Conservation (phyloP, 1,284 basidiomycete species). For the Porphyrellus sp. region DNA sequence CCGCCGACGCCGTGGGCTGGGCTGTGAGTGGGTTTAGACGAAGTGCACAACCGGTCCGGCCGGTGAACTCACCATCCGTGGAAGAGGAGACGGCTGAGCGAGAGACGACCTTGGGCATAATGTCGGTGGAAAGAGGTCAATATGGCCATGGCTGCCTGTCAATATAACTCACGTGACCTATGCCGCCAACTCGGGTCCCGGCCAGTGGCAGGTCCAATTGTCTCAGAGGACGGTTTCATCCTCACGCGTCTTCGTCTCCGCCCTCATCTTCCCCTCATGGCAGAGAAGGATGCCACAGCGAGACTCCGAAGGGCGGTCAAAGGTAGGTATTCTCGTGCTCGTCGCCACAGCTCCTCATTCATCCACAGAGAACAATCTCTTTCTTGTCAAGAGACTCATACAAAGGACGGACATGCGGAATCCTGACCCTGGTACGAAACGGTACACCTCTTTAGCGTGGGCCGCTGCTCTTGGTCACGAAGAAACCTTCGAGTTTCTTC, state of each 20-base stretch:
- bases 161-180: conserved; percentile 29
- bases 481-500: conserved; percentile 86
- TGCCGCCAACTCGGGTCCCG: conserved; percentile 6
- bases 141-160: conserved; percentile 2
- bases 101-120: conserved; percentile 80
- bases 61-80: conserved; percentile 57
- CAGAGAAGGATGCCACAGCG: conserved; percentile 74
- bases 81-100: conserved; percentile 78
- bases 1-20: conserved; percentile 73
- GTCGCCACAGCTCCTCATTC: conserved; percentile 14
- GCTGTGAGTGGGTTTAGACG: conserved; percentile 42
- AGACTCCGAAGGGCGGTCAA: conserved; percentile 77
- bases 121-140: not conserved
- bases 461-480: conserved; percentile 80
- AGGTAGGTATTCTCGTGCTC: conserved; percentile 42
- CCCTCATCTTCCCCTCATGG: conserved; percentile 47
- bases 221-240: conserved; percentile 23
- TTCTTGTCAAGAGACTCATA: conserved; percentile 80
- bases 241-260: conserved; percentile 19
- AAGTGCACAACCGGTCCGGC: not conserved
- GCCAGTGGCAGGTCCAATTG: conserved; percentile 25
- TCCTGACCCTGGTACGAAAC: conserved; percentile 68
- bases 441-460: conserved; percentile 86
- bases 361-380: conserved; percentile 81
- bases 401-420: conserved; percentile 85